Conservation (phyloP, 257 asterid genomes). For the Jaltomata sinuosa region DNA sequence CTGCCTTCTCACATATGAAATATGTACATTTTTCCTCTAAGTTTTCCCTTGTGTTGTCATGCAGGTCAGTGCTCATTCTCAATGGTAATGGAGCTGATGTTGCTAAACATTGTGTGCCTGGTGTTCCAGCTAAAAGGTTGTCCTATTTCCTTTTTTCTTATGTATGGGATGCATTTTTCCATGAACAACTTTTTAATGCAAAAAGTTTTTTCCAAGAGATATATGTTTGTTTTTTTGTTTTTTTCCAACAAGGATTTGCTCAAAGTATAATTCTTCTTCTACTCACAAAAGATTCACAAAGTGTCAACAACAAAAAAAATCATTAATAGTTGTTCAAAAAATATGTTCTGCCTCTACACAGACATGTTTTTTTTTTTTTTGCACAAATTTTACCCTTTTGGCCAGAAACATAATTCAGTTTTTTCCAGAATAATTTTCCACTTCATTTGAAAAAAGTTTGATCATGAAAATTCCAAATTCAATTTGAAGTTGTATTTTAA, state of each 20-base stretch:
- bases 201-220: no score
- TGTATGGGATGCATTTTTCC: no score
- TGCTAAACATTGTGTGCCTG: slow-evolving; percentile 79
- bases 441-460: no score
- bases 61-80: slow-evolving; percentile 73
- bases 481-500: no score
- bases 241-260: no score
- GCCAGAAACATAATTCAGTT: no score
- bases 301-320: not conserved
- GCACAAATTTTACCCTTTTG: not conserved
- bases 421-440: no score
- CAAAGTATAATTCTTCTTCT: not conserved
- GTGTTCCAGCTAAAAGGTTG: slow-evolving; percentile 69
- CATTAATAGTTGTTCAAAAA: not conserved
- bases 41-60: not conserved
- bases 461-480: no score
- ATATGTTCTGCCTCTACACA: not conserved
- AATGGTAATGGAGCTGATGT: slow-evolving; percentile 84
- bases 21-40: not conserved
- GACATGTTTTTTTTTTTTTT: not conserved
- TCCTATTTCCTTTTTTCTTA: not conserved
- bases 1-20: not conserved
- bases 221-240: no score
- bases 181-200: no score
- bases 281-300: not conserved